These are phyloP conservation scores for Talaromyces marneffei DNA, from an alignment of 2,329 filamentous ascomycete species.

Conservation along the genomic window DNA sequence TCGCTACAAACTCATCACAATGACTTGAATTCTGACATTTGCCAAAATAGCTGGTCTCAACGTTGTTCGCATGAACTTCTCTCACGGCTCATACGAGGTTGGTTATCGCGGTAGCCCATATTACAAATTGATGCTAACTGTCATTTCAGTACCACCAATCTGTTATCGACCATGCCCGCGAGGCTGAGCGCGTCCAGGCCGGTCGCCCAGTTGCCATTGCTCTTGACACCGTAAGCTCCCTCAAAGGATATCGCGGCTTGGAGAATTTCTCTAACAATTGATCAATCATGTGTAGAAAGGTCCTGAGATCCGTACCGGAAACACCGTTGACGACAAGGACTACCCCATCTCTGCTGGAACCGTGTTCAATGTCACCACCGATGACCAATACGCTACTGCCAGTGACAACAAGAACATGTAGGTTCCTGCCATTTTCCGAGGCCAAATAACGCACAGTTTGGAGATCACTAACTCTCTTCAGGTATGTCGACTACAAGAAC, in stretches of 20 bases:
- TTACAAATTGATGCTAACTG: constrained; percentile 14
- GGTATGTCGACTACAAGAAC: constrained; percentile 99
- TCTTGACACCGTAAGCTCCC: constrained; percentile 64
- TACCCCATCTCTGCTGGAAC: constrained; percentile 76
- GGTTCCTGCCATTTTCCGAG: constrained; percentile 30
- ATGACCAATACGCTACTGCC: constrained; percentile 79
- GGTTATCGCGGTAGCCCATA: constrained; percentile 10
- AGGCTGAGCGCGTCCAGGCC: constrained; percentile 68
- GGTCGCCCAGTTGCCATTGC: constrained; percentile 94
- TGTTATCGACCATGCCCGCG: constrained; percentile 91
- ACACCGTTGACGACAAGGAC: constrained; percentile 64
- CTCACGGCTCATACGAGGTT: constrained; percentile 78
- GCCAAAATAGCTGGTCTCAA: constrained; percentile 68
- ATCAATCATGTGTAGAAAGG: constrained; percentile 51
- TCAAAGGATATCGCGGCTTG: neutral
- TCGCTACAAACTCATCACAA: neutral
- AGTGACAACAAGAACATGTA: constrained; percentile 93
- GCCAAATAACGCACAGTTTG: neutral
- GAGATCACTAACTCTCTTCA: constrained; percentile 29
- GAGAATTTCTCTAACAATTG: constrained; percentile 14
- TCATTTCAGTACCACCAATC: constrained; percentile 77
- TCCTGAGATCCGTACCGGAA: constrained; percentile 80
- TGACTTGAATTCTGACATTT: neutral
- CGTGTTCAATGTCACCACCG: constrained; percentile 92
- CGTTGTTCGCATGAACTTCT: constrained; percentile 99